Evolutionary conservation across 2,329 filamentous ascomycete genomes (phyloP).

Genomic region (Teratosphaeria nubilosa): DNA sequence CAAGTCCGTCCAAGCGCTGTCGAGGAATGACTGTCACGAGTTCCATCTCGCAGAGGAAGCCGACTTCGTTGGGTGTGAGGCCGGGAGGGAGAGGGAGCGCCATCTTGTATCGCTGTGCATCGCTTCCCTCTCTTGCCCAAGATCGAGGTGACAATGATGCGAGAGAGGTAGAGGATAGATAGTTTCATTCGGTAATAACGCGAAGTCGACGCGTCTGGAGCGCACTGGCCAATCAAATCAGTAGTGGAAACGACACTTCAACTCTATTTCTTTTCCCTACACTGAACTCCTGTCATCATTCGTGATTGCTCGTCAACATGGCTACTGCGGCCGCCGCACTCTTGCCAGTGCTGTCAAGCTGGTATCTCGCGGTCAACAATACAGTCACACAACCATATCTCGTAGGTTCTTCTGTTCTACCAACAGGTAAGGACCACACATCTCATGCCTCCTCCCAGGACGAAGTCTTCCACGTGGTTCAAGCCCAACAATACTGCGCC

Average conservation of each 20-base stretch:
- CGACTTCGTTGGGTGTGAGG: constrained; percentile 76
- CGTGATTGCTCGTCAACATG: constrained; percentile 7
- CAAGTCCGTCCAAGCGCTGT: constrained; percentile 75
- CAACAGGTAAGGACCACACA: constrained; percentile 10
- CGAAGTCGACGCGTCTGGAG: not conserved
- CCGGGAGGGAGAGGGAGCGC: constrained; percentile 53
- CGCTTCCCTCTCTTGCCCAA: not conserved
- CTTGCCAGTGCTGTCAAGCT: constrained; percentile 15
- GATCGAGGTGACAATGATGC: not conserved
- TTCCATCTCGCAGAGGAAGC: constrained; percentile 97
- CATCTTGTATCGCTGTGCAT: constrained; percentile 33
- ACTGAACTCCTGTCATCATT: not conserved
- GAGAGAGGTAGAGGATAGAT: not conserved
- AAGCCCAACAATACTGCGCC: constrained; percentile 78
- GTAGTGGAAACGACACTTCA: not conserved
- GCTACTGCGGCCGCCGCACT: constrained; percentile 11
- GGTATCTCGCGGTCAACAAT: constrained; percentile 32
- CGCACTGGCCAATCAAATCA: not conserved
- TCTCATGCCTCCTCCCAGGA: constrained; percentile 45
- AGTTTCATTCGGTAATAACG: not conserved
- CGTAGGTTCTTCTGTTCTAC: constrained; percentile 28
- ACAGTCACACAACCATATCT: constrained; percentile 50
- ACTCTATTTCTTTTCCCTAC: not conserved
- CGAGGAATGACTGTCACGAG: constrained; percentile 85
- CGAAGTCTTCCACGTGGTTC: constrained; percentile 80